Evolutionary conservation across 495 filamentous ascomycete genomes (phyloP).

Genomic region (Cercophora scortea): DNA sequence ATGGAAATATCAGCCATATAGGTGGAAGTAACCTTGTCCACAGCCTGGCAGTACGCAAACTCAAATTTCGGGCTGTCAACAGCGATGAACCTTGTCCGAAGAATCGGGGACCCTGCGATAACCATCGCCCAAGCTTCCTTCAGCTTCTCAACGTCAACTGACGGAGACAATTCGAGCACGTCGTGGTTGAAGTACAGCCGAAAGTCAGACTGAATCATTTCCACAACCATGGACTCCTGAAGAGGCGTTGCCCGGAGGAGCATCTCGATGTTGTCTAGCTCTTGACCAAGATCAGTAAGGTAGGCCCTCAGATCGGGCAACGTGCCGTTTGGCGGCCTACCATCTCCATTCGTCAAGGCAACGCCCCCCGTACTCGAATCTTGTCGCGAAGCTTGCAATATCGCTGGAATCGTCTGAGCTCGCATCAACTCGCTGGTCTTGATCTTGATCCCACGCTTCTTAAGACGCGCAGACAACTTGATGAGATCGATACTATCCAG

Average conservation of each 20-base stretch:
- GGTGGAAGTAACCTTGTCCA: constrained; percentile 28
- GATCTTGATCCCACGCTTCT: constrained; percentile 47
- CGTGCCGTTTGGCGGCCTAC: not conserved
- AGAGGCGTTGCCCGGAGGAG: constrained; percentile 62
- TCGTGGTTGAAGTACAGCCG: constrained; percentile 76
- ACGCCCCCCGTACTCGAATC: not conserved
- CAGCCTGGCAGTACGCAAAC: constrained; percentile 57
- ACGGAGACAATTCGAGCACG: constrained; percentile 43
- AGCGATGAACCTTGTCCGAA: constrained; percentile 64
- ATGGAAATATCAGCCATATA: constrained; percentile 12
- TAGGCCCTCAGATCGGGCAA: not conserved
- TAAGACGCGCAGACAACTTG: constrained; percentile 60
- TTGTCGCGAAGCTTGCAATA: not conserved
- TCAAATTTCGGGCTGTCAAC: constrained; percentile 48
- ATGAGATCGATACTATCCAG: constrained; percentile 64
- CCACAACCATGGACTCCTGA: constrained; percentile 75
- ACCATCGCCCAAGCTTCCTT: constrained; percentile 53
- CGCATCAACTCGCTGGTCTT: constrained; percentile 63
- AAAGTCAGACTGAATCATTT: constrained; percentile 60
- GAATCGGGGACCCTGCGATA: constrained; percentile 53
- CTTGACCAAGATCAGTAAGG: not conserved
- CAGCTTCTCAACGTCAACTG: constrained; percentile 44
- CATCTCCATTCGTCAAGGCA: not conserved
- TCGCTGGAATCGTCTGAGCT: constrained; percentile 47
- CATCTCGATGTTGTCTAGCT: constrained; percentile 33